Base-by-base conservation (phyloP, 2,329 filamentous ascomycete species). In the Beauveria asiatica region DNA sequence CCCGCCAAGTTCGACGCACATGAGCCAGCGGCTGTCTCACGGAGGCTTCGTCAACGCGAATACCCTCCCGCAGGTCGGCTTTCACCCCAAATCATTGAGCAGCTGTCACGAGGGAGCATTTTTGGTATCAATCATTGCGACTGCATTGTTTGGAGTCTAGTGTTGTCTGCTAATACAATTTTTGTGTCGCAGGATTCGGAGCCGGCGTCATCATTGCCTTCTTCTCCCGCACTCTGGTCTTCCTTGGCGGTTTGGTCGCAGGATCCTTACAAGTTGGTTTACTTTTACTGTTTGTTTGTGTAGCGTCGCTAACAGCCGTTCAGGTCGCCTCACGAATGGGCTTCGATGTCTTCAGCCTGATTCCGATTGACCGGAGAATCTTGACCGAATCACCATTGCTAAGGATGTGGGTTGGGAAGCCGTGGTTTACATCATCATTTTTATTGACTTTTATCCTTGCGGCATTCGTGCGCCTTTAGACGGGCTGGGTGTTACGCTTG, bases 401-500 rank as follows among this genome's bases (percentile, higher is more conserved):
- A 50, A 77, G 76, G 5, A 74, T 80, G 50, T 72, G 87, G 57
- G 77, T 81, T 66, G 77, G 81, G 62, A 82, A 85, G 65, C 80
- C 83, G 2, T 81, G 82, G 19, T 87, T 89, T 69, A 88, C 87
- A 69, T 70, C 86, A 23, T 84, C 86, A 3, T 92, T 92, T 70
- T 83, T 85, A n/a, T 68, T 83, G 46, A 88, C 88, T 30, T 92
- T 92, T 73, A 82, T 86, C 27, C 73, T 92, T 68, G 87, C 87
- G 54, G 73, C 74, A 16, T 73, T 76, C 66, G 70, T 72, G 59
- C 70, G 67, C 55, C 79, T 87, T 61, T 84, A 75, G 65, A 30
- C 48, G 37, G 85, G 83, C 68, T 82, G 80, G n/a, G 90, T 95
- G 77, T 99, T 94, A 68, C 90, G 84, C 76, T 90, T 83, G 67